Base-by-base conservation (phyloP, 2,329 filamentous ascomycete genomes). In the Sporothrix mexicana region DNA sequence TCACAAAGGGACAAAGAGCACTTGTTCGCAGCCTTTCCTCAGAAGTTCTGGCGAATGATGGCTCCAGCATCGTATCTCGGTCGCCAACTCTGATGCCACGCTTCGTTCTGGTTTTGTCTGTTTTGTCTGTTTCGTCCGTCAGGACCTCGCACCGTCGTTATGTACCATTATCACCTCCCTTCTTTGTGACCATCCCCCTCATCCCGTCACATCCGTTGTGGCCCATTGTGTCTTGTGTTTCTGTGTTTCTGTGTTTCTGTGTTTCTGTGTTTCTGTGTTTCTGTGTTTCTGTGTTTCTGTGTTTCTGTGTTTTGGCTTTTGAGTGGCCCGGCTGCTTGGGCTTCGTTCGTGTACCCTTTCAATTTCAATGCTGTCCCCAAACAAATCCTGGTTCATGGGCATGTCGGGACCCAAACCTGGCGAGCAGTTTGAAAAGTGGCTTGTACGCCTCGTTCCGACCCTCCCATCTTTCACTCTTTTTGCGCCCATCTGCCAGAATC, bases 371-470 rank as follows among this genome's bases (percentile, higher is more conserved):
- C 20, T 25, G 30, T 36, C 23, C 53, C 61, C 61, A 47, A 66
- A 25, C 61, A 66, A 36, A 36, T 36, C 7, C 43, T 47, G 61
- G 61, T 15, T 36, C 30, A 36, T 36, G 30, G 3, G 30, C 30
- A 36, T 36, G 30, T 36, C 2, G 30, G 5, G 30, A 36, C 30
- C 7, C 7, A 36, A 36, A 36, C 61, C 41, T 47, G 12, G 15
- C n/a, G 20, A 47, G 61, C 61, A 20, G 61, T 66, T 47, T 66
- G 12, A 36, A 36, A 36, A 47, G 61, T 45, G 61, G 61, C 61
- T 64, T 45, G 61, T 23, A 64, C 15, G 36, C 25, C 55, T 36
- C 25, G 17, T 49, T 49, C 17, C 13, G 7, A 2, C 15, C 25
- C 23, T 55, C 12, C 23, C 23, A n/a, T 55, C 6, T 45, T 43